Conservation (phyloP, 148 eudicot genomes). For the Chenopodium quinoa region DNA sequence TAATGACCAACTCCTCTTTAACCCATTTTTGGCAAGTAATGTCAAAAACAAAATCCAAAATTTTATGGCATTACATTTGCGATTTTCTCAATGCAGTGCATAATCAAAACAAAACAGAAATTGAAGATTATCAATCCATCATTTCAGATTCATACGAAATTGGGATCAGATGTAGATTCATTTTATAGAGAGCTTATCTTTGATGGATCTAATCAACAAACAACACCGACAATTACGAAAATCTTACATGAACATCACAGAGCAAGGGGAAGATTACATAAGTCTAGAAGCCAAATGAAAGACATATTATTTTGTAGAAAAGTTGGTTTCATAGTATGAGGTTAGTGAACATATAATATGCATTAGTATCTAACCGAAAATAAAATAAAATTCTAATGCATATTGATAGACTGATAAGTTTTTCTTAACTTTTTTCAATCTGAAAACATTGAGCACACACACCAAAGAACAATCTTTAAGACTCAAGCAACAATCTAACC, state of each 20-base stretch:
- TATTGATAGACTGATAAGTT: neutral
- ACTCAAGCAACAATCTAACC: neutral
- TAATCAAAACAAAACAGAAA: neutral
- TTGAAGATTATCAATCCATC: neutral
- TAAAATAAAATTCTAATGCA: neutral
- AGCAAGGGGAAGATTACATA: neutral
- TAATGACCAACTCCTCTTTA: neutral
- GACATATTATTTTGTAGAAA: neutral
- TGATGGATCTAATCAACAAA: too few species aligned
- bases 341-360: neutral
- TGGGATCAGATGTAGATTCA: neutral
- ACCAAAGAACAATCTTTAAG: neutral
- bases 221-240: too few species aligned
- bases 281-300: neutral
- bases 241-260: neutral
- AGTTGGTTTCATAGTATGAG: neutral
- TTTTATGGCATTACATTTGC: neutral
- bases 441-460: too few species aligned
- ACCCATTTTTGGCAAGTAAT: neutral
- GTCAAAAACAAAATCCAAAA: neutral
- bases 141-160: neutral
- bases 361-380: too few species aligned
- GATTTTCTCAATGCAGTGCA: too few species aligned
- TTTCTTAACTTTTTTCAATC: too few species aligned
- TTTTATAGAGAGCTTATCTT: neutral